phyloP scores from a whole-genome alignment of 352 stramenopile genomes.

The Globisporangium alternatum region DNA sequence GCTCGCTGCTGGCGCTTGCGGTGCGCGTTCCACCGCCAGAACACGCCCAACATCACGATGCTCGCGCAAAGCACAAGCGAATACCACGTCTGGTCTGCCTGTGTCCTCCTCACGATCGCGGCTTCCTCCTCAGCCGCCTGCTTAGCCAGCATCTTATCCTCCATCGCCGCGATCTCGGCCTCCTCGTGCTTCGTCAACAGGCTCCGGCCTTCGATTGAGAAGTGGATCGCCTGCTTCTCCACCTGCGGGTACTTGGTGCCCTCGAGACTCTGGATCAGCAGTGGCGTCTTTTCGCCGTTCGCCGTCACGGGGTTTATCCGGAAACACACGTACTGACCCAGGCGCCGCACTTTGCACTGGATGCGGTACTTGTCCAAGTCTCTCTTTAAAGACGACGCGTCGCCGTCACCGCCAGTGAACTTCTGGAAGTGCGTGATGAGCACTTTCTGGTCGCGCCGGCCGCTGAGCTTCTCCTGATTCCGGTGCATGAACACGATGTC shows the following conservation, averaged over 20 bases:
- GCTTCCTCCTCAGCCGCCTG: conserved; percentile 30
- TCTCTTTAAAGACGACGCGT: conserved; percentile 35
- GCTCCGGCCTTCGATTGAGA: conserved; percentile 70
- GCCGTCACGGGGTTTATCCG: conserved; percentile 44
- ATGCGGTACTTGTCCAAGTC: conserved; percentile 76
- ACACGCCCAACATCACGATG: conserved; percentile 9
- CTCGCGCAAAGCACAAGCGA: conserved; percentile 11
- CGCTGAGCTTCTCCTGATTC: conserved; percentile 75
- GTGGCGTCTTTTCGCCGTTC: conserved; percentile 39
- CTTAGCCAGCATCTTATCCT: conserved; percentile 37
- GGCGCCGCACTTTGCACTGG: conserved; percentile 50
- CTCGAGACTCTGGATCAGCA: conserved; percentile 53
- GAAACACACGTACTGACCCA: conserved; percentile 70
- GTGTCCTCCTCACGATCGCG: not conserved
- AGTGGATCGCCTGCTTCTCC: conserved; percentile 74
- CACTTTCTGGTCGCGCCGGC: conserved; percentile 52
- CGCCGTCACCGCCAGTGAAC: conserved; percentile 71
- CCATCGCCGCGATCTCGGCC: conserved; percentile 46
- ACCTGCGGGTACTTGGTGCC: conserved; percentile 50
- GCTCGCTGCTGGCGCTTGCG: conserved; percentile 18
- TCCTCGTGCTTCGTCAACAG: conserved; percentile 58
- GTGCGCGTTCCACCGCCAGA: conserved; percentile 17
- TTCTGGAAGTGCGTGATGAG: conserved; percentile 72
- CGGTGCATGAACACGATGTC: conserved; percentile 82
- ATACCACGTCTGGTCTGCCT: conserved; percentile 18